Evolutionary conservation across 148 eudicot genomes (phyloP), one percentile per base, ranked within the genome.

Genomic region (Dianthus caryophyllus): DNA sequence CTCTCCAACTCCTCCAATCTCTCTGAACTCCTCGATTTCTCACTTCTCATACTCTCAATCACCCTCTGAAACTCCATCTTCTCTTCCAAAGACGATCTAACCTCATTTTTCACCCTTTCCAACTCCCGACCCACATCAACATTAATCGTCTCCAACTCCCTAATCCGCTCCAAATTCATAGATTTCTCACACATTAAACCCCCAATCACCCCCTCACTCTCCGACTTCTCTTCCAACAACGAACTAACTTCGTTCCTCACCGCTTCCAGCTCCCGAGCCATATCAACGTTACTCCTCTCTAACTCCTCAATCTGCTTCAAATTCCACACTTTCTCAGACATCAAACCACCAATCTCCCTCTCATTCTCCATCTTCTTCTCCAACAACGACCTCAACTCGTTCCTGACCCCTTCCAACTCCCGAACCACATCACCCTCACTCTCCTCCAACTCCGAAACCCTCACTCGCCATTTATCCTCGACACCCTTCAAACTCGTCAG

Each of bases 81-180:
- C 47, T 81, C 94, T 31, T 72, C 73, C 71, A 77, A 33, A 55
- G 84, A 65, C 16, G 7, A 64, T 58, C 55, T 55, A 61, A 79
- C 61, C 30, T 80, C 79, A 44, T 22, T 61, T 21, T 10, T 56
- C 76, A 70, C 70, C 31, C 51, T 66, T 20, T 73, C 77, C 16
- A 67, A 58, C 74, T 69, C 82, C 74, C 58, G 82, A 13, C 20
- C 49, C 39, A 72, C 66, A 24, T 67, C 83, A 65, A 21, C 64
- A 65, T 77, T 64, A 20, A 38, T 68, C 78, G 68, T 77, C 77
- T 94, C 97, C 82, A 79, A 73, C 31, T 79, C 90, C 1, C 52
- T 64, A 38, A 78, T 62, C 36, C 38, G 3, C 38, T 33, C 38
- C 38, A 33, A 33, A 33, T 33, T 33, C 38, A 33, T 7, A 3